Percentiles rank a stretch among this genome's conserved stretches.
Conservation (phyloP, 2,329 filamentous ascomycete species). For the Rhytidhysteron rufulum region DNA sequence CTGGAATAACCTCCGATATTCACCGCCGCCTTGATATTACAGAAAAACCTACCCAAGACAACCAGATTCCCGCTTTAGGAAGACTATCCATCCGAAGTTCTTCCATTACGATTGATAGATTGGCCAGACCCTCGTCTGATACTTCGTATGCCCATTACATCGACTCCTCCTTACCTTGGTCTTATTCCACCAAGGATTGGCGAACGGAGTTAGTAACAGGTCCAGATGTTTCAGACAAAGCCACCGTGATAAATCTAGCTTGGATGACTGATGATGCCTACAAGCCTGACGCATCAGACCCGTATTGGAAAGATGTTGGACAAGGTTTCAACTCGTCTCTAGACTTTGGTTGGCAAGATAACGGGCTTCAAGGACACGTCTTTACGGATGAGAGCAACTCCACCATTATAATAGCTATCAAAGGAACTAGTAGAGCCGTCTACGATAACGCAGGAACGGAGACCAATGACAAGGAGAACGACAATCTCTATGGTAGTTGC, state of each 20-base stretch:
- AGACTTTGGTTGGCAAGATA: conserved; percentile 35
- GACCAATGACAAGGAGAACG: conserved; percentile 33
- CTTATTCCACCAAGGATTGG: conserved; percentile 28
- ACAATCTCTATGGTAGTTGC: conserved; percentile 33
- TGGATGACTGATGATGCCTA: conserved; percentile 36
- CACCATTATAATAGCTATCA: conserved; percentile 30
- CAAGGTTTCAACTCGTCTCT: conserved; percentile 25
- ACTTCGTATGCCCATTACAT: conserved; percentile 7
- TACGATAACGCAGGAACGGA: conserved; percentile 35
- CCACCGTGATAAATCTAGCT: conserved; percentile 30
- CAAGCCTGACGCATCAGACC: conserved; percentile 27
- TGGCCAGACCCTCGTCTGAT: conserved; percentile 2
- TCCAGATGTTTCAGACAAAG: conserved; percentile 30
- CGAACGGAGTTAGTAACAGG: conserved; percentile 24
- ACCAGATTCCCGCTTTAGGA: conserved; percentile 20
- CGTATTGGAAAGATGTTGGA: conserved; percentile 32
- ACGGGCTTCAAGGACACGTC: conserved; percentile 32
- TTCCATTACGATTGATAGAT: conserved; percentile 26
- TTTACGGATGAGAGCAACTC: conserved; percentile 30
- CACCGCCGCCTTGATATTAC: conserved; percentile 31
- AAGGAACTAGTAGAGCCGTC: conserved; percentile 33
- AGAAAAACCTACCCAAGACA: conserved; percentile 16
- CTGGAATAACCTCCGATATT: conserved; percentile 27
- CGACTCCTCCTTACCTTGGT: no score
- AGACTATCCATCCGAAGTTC: conserved; percentile 27